Base-by-base conservation (phyloP, 1,284 basidiomycete species). In the Heterobasidion occidentale region DNA sequence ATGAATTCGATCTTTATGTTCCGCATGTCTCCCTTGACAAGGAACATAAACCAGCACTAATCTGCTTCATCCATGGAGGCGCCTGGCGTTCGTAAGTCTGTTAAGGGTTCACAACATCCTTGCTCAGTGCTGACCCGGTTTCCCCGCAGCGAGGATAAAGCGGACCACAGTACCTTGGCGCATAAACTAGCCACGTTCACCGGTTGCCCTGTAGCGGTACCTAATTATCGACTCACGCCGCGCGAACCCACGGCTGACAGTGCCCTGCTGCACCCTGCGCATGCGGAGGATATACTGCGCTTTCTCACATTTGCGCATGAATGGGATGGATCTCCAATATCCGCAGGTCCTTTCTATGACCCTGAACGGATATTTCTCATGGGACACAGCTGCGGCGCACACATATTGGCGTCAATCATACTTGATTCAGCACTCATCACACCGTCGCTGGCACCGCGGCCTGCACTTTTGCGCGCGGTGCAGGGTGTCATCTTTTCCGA, bases 381-480 rank as follows among this genome's bases (percentile, higher is more conserved):
- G 46, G 88, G 88, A 15, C 89, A 92, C 68, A 89, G 86, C 69
- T 90, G 88, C 68, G 76, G 83, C 59, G 86, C 90, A 3, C 90
- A 92, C 68, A 91, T 92, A 74, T 71, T 91, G n/a, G 68, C 79
- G 38, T 80, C 82, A 53, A 79, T 91, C 36, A 77, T 89, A 65
- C 74, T 91, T 58, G 74, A 80, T 63, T 51, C 50, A 15, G 79
- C 84, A 9, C 70, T 74, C 33, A 5, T 17, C 12, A 71, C 72
- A 27, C 71, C 74, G 2, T 60, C 70, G 15, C 72, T 85, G 34
- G 65, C 67, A 9, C 86, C 87, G 0, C 68, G 80, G 7, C 60
- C 70, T 4, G 55, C 62, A 3, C 69, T 91, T 9, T 67, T 84
- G 44, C 60, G 62, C 45, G 72, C 79, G 6, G 77, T 82, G 12